Evolutionary conservation across 2,329 filamentous ascomycete species (phyloP), one percentile per base, ranked within the genome.

Genomic region (Exserohilum rostratum): DNA sequence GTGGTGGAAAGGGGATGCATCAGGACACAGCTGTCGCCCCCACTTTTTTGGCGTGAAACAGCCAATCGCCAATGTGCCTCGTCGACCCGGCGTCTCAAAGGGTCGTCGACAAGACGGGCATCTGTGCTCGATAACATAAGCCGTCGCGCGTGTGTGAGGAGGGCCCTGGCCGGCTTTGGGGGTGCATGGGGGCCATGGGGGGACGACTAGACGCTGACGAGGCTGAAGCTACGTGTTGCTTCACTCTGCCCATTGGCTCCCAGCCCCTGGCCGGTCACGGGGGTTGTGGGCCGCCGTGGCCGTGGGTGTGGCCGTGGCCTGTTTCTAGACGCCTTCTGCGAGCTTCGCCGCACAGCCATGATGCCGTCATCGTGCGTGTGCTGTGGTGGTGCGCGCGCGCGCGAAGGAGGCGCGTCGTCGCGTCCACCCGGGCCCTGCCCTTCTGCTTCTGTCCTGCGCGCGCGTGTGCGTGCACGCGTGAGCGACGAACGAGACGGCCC

Each of bases 31-130:
- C 51, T 50, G 55, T 50, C 42, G 33, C 54, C 48, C 59, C 65
- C 65, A 62, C 58, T 61, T 48, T 61, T 58, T 49, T 48, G 43
- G 55, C 53, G 58, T 56, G 58, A 62, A 48, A 56, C 37, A 57
- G 34, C 68, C 68, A 72, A 72, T 72, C 60, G 59, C 52, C 56
- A 33, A 17, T 38, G 48, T 60, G 71, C 69, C 69, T 71, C 62
- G 67, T 58, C 64, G 50, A 64, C 40, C 58, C 65, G 60, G 61
- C 60, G 67, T 71, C 66, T 72, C 66, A 68, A 65, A 66, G 60
- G 54, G 58, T 60, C 51, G 53, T 64, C 60, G 62, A 53, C 55
- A 60, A 62, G 55, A 52, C 52, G 45, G 49, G 46, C 57, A 49
- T 50, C 56, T 58, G 58, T 56, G 65, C 59, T 62, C 46, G 60